Evolutionary conservation across 2,329 filamentous ascomycete species (phyloP).

Genomic region (Fusarium heterosporum): DNA sequence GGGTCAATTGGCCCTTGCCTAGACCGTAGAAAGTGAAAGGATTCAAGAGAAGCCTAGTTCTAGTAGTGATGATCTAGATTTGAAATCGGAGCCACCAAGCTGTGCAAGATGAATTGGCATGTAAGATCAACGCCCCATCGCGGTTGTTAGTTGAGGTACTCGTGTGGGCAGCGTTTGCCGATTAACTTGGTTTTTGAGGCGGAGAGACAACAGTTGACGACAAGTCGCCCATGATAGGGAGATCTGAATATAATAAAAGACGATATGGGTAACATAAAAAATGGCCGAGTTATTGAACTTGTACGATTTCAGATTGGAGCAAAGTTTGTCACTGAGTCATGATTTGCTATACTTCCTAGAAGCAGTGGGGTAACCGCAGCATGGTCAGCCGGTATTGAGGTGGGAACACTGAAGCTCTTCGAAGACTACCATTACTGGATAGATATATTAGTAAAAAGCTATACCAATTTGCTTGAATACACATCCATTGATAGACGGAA

Average conservation of each 20-base stretch:
- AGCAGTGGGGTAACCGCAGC: background rate
- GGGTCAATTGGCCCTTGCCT: slow-evolving; percentile 19
- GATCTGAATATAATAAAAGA: background rate
- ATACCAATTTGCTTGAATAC: background rate
- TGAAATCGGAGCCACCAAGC: slow-evolving; percentile 14
- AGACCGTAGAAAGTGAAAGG: slow-evolving; percentile 22
- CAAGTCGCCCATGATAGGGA: background rate
- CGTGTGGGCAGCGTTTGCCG: background rate
- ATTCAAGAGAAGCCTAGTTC: slow-evolving; percentile 16
- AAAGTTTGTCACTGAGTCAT: slow-evolving; percentile 18
- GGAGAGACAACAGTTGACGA: background rate
- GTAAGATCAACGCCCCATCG: slow-evolving; percentile 10
- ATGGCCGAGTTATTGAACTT: background rate
- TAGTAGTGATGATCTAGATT: slow-evolving; percentile 18
- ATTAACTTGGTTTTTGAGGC: background rate
- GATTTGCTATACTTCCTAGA: slow-evolving; percentile 15
- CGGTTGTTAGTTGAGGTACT: background rate
- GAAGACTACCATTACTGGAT: too few species aligned
- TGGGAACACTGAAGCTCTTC: slow-evolving; percentile 2
- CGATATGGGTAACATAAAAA: background rate
- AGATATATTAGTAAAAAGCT: background rate
- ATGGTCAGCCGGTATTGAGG: background rate
- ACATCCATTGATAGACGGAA: background rate
- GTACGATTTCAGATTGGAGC: background rate
- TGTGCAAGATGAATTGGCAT: slow-evolving; percentile 3